Percentiles rank a stretch among this genome's conserved stretches.
These are phyloP conservation scores for Elsinoe necatrix DNA, from an alignment of 2,329 filamentous ascomycete genomes.

Conservation along the genomic window DNA sequence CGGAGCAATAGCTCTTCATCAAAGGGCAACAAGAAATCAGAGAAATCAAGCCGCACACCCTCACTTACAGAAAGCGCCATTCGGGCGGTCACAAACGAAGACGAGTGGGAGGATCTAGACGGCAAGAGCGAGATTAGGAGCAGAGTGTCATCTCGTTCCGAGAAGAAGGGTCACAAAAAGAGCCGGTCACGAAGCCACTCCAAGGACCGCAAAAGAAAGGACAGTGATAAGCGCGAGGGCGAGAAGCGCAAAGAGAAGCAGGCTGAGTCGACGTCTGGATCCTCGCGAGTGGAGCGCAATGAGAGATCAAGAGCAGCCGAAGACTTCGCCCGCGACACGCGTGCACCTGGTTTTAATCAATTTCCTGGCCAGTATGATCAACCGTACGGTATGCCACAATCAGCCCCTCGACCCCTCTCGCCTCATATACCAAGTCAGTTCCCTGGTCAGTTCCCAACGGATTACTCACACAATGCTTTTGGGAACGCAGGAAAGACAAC, in stretches of 20 bases:
- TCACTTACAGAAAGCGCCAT: conserved; percentile 30
- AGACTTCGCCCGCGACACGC: conserved; percentile 18
- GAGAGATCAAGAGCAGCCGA: conserved; percentile 17
- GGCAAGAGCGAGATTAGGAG: conserved; percentile 25
- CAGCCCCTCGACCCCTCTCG: conserved; percentile 22
- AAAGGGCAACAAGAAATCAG: conserved; percentile 22
- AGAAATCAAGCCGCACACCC: conserved; percentile 17
- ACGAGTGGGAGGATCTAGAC: conserved; percentile 25
- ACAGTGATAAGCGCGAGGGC: conserved; percentile 14
- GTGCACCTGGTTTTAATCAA: conserved; percentile 23
- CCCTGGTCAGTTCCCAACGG: conserved; percentile 47
- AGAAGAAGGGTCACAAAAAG: conserved; percentile 19
- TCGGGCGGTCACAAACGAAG: conserved; percentile 26
- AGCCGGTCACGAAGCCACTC: conserved; percentile 27
- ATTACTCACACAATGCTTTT: conserved; percentile 37
- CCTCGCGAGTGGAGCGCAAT: conserved; percentile 16
- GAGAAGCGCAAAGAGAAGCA: conserved; percentile 17
- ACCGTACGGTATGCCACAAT: conserved; percentile 18
- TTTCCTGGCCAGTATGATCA: conserved; percentile 26
- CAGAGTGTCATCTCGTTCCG: conserved; percentile 22
- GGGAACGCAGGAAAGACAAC: conserved; percentile 31
- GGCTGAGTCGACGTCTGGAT: background rate
- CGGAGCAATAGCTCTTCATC: conserved; percentile 25
- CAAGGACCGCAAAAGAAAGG: conserved; percentile 22
- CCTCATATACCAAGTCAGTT: conserved; percentile 41